Conservation (phyloP, 352 stramenopile genomes). For the Pythium utonaiense region DNA sequence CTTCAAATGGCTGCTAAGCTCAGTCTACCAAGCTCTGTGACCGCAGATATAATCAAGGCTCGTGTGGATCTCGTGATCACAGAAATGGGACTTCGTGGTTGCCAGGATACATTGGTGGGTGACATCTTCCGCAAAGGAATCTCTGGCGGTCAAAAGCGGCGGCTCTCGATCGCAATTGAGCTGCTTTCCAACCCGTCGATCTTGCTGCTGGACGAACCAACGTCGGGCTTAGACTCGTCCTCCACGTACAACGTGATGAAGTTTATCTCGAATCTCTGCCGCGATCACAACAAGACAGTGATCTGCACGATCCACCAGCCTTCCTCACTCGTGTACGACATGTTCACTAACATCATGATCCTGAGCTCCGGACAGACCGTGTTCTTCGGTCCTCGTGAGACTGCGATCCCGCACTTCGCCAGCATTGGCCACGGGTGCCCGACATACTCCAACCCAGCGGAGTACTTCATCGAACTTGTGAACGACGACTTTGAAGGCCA, state of each 20-base stretch:
- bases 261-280: conserved; percentile 33
- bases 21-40: conserved; percentile 40
- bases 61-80: conserved; percentile 66
- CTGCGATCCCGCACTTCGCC: conserved; percentile 21
- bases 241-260: conserved; percentile 48
- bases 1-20: conserved; percentile 57
- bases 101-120: conserved; percentile 52
- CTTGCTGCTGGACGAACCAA: conserved; percentile 81
- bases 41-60: conserved; percentile 27
- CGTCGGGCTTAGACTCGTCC: conserved; percentile 48
- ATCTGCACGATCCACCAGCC: conserved; percentile 74
- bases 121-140: conserved; percentile 77
- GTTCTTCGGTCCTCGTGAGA: conserved; percentile 60
- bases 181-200: conserved; percentile 66
- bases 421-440: conserved; percentile 26
- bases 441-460: conserved; percentile 34
- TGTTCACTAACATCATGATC: conserved; percentile 59
- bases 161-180: conserved; percentile 77
- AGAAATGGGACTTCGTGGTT: conserved; percentile 58
- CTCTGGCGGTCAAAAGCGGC: conserved; percentile 71
- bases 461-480: conserved; percentile 35
- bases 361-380: conserved; percentile 67
- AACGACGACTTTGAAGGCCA: conserved; percentile 40
- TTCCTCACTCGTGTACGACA: conserved; percentile 50
- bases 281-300: conserved; percentile 36